Evolutionary conservation across 768 basidiomycete species (phyloP), one percentile per base, ranked within the genome.

Genomic region (Bullera alba): DNA sequence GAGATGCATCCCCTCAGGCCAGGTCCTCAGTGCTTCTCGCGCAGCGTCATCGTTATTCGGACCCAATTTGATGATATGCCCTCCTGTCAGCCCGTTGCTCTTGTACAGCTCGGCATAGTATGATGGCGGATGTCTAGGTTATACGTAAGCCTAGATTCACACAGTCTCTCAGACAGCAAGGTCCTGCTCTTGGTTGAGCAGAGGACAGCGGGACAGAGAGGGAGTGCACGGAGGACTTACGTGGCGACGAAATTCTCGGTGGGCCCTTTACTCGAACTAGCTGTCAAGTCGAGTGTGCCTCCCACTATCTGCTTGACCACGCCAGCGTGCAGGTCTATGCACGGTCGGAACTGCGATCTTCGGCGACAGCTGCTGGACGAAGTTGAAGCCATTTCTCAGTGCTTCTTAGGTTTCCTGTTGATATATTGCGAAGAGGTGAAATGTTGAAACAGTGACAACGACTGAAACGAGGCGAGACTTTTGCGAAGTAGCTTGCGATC

Each of bases 251-350:
- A 97, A 71, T 99, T 97, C 19, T 57, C 51, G 29, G 48, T 53
- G 12, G 56, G 51, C 16, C 56, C 88, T 92, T 71, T 79, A 80
- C 58, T 95, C 69, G 21, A 77, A 74, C 5, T 85, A 80, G 28
- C 79, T 69, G 21, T 72, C 60, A 69, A 37, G 17, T 85, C 86
- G 26, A 99, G 78, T 3, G 90, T 92, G 3, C 92, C 89, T 36
- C 95, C 95, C 14, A 99, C 87, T 48, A 99, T 96, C 74, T 99
- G 95, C 75, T 97, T 97, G 51, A 99, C 95, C 63, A 89, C 79
- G 4, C 95, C 95, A 52, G 84, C 80, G 74, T 99, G 95, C 15
- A 99, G 80, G 73, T 99, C 95, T 62, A 99, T 96, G 70, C 95
- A 99, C 17, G 95, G 95, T 49, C 85, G 79, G 76, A 95, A 93